Evolutionary conservation across 805 yeast genomes (phyloP), one percentile per base, ranked within the genome.

Genomic region (Kazachstania viticola): DNA sequence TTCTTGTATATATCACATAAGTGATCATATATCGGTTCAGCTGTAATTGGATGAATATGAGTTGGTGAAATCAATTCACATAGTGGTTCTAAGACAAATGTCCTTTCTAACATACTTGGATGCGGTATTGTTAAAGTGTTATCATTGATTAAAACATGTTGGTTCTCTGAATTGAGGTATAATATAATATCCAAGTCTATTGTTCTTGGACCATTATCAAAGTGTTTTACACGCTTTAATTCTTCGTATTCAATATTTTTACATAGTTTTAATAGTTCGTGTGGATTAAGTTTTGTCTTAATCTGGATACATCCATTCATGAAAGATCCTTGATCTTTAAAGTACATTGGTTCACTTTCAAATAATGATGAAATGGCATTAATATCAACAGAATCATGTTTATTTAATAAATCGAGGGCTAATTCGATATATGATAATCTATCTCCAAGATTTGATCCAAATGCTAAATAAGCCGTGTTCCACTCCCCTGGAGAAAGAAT

Each of bases 341-440:
- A 73, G 54, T 85, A 91, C 97, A 91, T 88, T 25, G 99, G 97
- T 45, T 78, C 82, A 14, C 95, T 82, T 36, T 79, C 74, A 54
- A 83, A 91, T 33, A 88, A 58, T 0, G 93, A 73, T 0, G 97
- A 87, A 0, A 88, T 71, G 3, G 69, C 62, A 3, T 64, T 36
- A 0, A 91, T 69, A 9, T 54, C 42, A 14, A 81, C 62, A 0
- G 60, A 60, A 1, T 60, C 46, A 13, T 56, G 41, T 0, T 51
- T 48, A 8, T 61, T 47, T 4, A 53, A 29, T 21, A 67, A 60
- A 0, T 55, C 53, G 5, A 82, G 51, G 0, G 95, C 79, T 12
- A 42, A 42, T 7, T 54, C 37, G 27, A 91, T 78, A 48, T 83
- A 79, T 2, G 49, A 51, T 7, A 82, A 48, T 30, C 76, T 78